Percentiles rank a stretch among this genome's conserved stretches.
Evolutionary conservation across 2,329 filamentous ascomycete species (phyloP).

Genomic region (Clarireedia sp.): DNA sequence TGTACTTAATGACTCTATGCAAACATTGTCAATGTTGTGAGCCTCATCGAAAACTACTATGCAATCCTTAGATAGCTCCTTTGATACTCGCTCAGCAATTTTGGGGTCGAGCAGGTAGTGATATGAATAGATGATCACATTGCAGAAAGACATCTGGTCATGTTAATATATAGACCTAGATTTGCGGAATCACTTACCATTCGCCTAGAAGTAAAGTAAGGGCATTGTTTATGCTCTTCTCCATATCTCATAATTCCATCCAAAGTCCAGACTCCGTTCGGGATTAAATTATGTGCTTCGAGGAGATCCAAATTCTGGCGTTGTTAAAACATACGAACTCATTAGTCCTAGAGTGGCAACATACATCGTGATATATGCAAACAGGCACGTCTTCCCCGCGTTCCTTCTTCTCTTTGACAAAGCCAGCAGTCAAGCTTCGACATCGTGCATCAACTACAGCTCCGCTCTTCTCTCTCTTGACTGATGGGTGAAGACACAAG

Average conservation of each 20-base stretch:
- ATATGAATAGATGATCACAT: conserved; percentile 99
- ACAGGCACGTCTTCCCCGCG: conserved; percentile 88
- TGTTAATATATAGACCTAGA: conserved; percentile 10
- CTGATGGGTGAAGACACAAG: conserved; percentile 88
- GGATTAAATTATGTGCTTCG: conserved; percentile 89
- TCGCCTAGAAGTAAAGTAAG: conserved; percentile 88
- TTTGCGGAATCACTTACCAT: conserved; percentile 56
- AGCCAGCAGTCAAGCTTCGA: conserved; percentile 88
- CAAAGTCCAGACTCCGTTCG: conserved; percentile 91
- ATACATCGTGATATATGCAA: conserved; percentile 88
- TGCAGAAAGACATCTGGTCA: conserved; percentile 87
- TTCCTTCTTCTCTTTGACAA: conserved; percentile 96
- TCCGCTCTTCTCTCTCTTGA: conserved; percentile 94
- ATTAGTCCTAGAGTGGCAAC: conserved; percentile 20
- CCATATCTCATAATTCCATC: conserved; percentile 84
- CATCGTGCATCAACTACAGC: conserved; percentile 91
- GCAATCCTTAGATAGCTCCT: conserved; percentile 93
- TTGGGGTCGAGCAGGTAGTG: conserved; percentile 97
- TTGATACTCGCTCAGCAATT: conserved; percentile 76
- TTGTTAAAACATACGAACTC: neutral
- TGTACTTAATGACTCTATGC: conserved; percentile 94
- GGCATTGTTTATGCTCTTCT: conserved; percentile 92
- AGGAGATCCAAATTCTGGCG: conserved; percentile 79
- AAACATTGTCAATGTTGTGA: conserved; percentile 99
- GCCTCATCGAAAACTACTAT: conserved; percentile 99